These are phyloP conservation scores for Rhodotorula sp. DNA, from an alignment of 1,284 basidiomycete species.

Conservation along the genomic window DNA sequence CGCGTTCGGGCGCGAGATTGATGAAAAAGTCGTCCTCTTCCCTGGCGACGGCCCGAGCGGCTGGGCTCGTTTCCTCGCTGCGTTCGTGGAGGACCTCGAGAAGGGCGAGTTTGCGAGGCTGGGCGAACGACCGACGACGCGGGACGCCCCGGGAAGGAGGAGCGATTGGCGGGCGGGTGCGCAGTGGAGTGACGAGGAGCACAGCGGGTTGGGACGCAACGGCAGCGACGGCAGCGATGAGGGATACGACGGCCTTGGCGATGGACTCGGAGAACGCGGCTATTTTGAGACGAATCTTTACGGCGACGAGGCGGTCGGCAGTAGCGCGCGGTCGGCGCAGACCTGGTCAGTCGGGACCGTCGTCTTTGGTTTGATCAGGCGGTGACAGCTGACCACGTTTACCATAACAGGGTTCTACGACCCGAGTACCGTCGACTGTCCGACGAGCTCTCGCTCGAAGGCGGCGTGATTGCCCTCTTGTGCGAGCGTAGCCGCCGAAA, in stretches of 20 bases:
- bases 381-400: neutral
- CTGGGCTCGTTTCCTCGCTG: slow-evolving; percentile 93
- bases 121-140: slow-evolving; percentile 16
- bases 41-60: slow-evolving; percentile 83
- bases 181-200: slow-evolving; percentile 18
- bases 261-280: slow-evolving; percentile 39
- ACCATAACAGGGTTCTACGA: slow-evolving; percentile 22
- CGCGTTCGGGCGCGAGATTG: slow-evolving; percentile 95
- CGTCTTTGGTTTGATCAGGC: neutral
- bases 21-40: slow-evolving; percentile 94
- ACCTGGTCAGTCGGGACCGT: slow-evolving; percentile 16
- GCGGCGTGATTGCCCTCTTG: slow-evolving; percentile 29
- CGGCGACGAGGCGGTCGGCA: slow-evolving; percentile 29
- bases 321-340: slow-evolving; percentile 7
- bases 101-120: slow-evolving; percentile 60
- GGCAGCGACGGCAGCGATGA: slow-evolving; percentile 8
- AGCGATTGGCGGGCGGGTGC: neutral
- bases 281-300: slow-evolving; percentile 37
- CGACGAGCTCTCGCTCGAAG: slow-evolving; percentile 1
- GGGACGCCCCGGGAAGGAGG: neutral
- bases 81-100: slow-evolving; percentile 90
- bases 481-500: slow-evolving; percentile 36
- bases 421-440: slow-evolving; percentile 23
- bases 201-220: neutral
- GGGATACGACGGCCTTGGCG: slow-evolving; percentile 25